Evolutionary conservation across 2,329 filamentous ascomycete genomes (phyloP).

Genomic region (Neofusicoccum ribis): DNA sequence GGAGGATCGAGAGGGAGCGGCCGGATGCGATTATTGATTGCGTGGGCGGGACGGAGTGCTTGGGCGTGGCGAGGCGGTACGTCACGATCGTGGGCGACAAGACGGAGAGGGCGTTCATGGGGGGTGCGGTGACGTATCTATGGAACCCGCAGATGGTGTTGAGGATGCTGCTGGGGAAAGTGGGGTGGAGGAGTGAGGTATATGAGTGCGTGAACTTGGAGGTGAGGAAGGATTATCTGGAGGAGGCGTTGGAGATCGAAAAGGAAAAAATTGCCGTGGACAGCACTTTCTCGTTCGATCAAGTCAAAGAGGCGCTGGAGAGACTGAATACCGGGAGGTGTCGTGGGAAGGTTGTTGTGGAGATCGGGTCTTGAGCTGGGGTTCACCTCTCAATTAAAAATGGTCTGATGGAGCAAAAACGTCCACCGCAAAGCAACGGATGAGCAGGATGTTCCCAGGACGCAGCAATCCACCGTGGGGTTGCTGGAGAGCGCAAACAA

Average conservation of each 20-base stretch:
- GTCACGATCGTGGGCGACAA: conserved; percentile 44
- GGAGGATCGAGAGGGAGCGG: conserved; percentile 23
- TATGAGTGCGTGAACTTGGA: conserved; percentile 13
- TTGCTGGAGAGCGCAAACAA: no score
- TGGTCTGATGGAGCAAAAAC: no score
- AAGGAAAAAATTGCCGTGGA: neutral
- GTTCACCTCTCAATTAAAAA: no score
- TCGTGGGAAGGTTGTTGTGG: conserved; percentile 4
- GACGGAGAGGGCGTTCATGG: conserved; percentile 40
- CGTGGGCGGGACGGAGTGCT: conserved; percentile 51
- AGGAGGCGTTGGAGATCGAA: neutral
- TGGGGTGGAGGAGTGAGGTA: neutral
- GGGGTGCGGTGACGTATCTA: conserved; percentile 35
- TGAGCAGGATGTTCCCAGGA: no score
- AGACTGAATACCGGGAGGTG: conserved; percentile 3
- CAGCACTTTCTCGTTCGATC: neutral
- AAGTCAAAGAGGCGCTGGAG: neutral
- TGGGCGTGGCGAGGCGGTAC: conserved; percentile 34
- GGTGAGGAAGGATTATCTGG: neutral
- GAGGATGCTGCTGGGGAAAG: neutral
- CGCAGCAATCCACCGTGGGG: no score
- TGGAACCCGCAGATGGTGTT: conserved; percentile 11
- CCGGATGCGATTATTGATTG: conserved; percentile 53
- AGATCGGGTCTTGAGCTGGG: neutral
- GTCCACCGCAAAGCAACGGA: no score